Base-by-base conservation (phyloP, 768 basidiomycete genomes). In the Inosperma sp. region DNA sequence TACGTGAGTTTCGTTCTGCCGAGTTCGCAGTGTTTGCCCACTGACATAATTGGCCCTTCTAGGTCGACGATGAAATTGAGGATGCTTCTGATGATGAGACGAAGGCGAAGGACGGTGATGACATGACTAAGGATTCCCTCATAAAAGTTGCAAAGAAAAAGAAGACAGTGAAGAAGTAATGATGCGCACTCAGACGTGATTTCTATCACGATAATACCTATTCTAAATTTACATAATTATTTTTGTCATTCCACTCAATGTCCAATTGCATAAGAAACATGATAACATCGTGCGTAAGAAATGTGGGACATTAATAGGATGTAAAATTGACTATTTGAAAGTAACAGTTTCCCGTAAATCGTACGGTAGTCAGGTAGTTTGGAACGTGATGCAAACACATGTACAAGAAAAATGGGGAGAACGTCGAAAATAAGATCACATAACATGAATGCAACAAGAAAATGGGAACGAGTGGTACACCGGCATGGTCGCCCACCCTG, bases 91-190 rank as follows among this genome's bases (percentile, higher is more conserved):
- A 81, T 29, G 65, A 66, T 33, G 68, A 69, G 19, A 45, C 46
- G 10, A 68, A 67, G 48, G 50, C 29, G 9, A 62, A 66, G 35
- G 70, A 72, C 16, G 61, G 70, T 14, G 73, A 81, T 23, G 78
- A 79, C 49, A 63, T 83, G 22, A 68, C 66, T 19, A 74, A 74
- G 45, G 82, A 86, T 59, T 80, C 79, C 49, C 69, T 85, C 19
- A 81, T 85, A 58, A 81, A 82, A 61, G 70, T 74, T 39, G 66
- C 78, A 17, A 81, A 79, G 59, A 75, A 72, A 48, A 72, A 66
- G 56, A 73, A 70, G 29, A 51, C 30, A 48, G 21, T 44, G 46
- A 53, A 59, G 35, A 56, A 64, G 42, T 59, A 43, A 53, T 25
- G 9, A 16, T 45, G 17, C 17, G 25, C 30, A 22, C 10, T 17